A percentile compares a stretch with the other conserved stretches of the same genome.
Conservation (phyloP, 1,284 basidiomycete genomes). For the Omphalotus olearius region DNA sequence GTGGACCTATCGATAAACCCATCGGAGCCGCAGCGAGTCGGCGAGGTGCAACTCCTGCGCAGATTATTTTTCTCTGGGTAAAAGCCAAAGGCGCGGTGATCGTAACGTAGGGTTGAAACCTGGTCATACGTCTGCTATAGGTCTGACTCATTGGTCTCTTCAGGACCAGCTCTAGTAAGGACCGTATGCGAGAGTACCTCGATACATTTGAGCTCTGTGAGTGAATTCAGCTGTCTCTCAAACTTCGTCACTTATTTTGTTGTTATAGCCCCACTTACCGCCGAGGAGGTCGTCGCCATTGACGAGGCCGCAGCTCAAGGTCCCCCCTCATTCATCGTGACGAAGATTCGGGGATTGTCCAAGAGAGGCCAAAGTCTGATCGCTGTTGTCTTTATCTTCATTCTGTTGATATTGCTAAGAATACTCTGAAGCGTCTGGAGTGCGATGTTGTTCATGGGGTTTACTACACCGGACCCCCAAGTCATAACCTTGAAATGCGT, state of each 20-base stretch:
- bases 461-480: no score
- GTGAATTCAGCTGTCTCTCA: constrained; percentile 16
- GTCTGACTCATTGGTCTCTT: not conserved
- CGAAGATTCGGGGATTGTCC: not conserved
- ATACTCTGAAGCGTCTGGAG: no score
- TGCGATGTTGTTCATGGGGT: no score
- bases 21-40: constrained; percentile 42
- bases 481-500: no score
- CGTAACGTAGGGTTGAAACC: constrained; percentile 35
- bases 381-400: not conserved
- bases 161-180: constrained; percentile 64
- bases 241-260: not conserved
- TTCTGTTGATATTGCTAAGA: no score
- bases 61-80: constrained; percentile 52
- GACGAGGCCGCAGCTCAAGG: constrained; percentile 6
- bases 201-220: constrained; percentile 56
- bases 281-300: constrained; percentile 2
- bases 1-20: constrained; percentile 54
- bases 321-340: not conserved
- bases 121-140: not conserved
- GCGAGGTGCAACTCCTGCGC: constrained; percentile 45
- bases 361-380: not conserved
- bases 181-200: constrained; percentile 65
- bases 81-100: constrained; percentile 45
- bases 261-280: not conserved